phyloP scores from a whole-genome alignment of 1,139 yeast species.

The Geotrichum citri-aurantii region DNA sequence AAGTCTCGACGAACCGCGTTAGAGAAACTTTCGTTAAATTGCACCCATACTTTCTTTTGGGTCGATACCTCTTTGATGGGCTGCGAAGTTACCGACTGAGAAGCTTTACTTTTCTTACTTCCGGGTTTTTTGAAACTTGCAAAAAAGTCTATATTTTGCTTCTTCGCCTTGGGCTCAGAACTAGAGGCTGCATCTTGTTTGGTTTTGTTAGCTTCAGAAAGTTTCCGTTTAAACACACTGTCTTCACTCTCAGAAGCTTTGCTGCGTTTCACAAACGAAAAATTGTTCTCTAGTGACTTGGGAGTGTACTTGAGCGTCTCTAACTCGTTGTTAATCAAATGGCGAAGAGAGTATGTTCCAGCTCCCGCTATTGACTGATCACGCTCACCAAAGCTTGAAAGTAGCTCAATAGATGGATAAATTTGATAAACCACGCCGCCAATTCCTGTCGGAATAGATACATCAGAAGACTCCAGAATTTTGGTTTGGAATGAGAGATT shows the following conservation, averaged over 20 bases:
- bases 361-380: conserved; percentile 25
- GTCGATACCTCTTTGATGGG: not conserved
- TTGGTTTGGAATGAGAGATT: conserved; percentile 10
- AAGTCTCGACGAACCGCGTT: conserved; percentile 87
- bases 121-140: not conserved
- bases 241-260: conserved; percentile 13
- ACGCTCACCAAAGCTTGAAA: conserved; percentile 27
- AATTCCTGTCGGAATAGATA: conserved; percentile 3
- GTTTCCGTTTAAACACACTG: not conserved
- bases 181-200: not conserved
- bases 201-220: not conserved
- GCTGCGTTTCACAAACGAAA: conserved; percentile 11
- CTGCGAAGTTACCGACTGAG: not conserved
- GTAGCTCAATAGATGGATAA: conserved; percentile 35
- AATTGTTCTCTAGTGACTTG: conserved; percentile 16
- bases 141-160: not conserved
- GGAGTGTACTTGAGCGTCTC: conserved; percentile 4
- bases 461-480: not conserved
- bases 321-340: conserved; percentile 25
- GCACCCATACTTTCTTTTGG: conserved; percentile 62
- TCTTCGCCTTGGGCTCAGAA: not conserved
- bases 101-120: not conserved
- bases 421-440: conserved; percentile 22
- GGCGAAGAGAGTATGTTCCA: conserved; percentile 32
- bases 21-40: conserved; percentile 88